Evolutionary conservation across 2,329 filamentous ascomycete genomes (phyloP), one percentile per base, ranked within the genome.

Genomic region (Ceratocystis albifundus): DNA sequence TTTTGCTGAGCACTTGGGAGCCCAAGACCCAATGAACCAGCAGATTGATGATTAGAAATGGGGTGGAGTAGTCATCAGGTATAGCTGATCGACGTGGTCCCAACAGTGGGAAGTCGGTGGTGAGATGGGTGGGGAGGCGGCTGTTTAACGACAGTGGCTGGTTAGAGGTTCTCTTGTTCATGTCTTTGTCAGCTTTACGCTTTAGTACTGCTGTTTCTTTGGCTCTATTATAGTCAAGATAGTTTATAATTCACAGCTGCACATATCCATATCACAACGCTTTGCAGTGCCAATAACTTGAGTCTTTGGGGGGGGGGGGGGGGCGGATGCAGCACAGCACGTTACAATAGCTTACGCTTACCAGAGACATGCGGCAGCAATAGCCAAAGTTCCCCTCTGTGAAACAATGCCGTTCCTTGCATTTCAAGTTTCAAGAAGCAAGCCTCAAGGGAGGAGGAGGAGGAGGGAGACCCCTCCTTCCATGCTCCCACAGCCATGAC

Each of bases 1-100:
- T 85, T 82, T 12, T 90, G 88, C 75, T 88, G 69, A 69, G 28
- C 30, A 28, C 17, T 36, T 4, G 28, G 22, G 10, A 7, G 28
- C 4, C 30, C 15, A 30, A 22, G 48, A 36, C 25, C n/a, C 8
- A 17, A 10, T n/a, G 45, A 53, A 10, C 30, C 7, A 7, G 36
- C 22, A 25, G 36, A 8, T 25, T 20, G 17, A 20, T 50, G 48
- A n/a, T n/a, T 3, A 50, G 48, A 12, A 50, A 8, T 5, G 8
- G 48, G 17, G 2, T 2, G n/a, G n/a, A n/a, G n/a, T 50, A 22
- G n/a, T 22, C n/a, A 22, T 50, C 8, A 50, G 22, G 8, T 12
- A 30, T 32, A n/a, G 22, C 53, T 41, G 36, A 12, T 12, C 36
- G 36, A 12, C 36, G 15, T 41, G 36, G 36, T 4, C 36, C 36